phyloP scores from a whole-genome alignment of 2,329 filamentous ascomycete genomes.

The Stemphylium vesicarium region DNA sequence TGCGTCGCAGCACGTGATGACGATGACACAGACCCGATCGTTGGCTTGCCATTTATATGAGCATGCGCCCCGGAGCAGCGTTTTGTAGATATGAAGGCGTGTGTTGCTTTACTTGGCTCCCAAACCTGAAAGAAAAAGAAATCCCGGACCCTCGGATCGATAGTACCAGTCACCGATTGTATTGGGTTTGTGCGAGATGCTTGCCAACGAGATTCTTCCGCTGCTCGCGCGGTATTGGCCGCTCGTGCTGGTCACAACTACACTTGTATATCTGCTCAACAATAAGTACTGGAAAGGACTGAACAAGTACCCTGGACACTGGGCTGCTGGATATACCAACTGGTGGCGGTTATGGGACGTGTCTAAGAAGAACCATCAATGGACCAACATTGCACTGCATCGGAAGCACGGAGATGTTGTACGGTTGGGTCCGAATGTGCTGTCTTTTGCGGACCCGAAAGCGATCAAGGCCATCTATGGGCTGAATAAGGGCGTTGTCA shows the following conservation, averaged over 20 bases:
- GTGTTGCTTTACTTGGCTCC: slow-evolving; percentile 3
- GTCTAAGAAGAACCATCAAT: slow-evolving; percentile 67
- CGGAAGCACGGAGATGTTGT: slow-evolving; percentile 75
- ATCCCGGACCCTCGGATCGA: slow-evolving; percentile 19
- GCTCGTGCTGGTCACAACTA: slow-evolving; percentile 39
- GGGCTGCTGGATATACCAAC: slow-evolving; percentile 71
- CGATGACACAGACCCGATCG: slow-evolving; percentile 4
- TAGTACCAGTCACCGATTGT: neutral
- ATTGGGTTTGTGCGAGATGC: slow-evolving; percentile 34
- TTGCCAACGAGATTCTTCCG: slow-evolving; percentile 45
- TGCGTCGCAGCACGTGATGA: neutral
- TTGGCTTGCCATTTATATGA: slow-evolving; percentile 11
- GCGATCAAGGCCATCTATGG: slow-evolving; percentile 81
- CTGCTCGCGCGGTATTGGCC: slow-evolving; percentile 53
- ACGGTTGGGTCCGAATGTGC: slow-evolving; percentile 72
- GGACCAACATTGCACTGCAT: slow-evolving; percentile 72
- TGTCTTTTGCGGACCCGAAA: slow-evolving; percentile 76
- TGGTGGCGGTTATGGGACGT: slow-evolving; percentile 79
- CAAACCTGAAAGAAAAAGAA: neutral
- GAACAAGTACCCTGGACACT: slow-evolving; percentile 74
- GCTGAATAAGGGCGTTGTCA: slow-evolving; percentile 79
- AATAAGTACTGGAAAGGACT: slow-evolving; percentile 63
- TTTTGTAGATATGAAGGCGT: slow-evolving; percentile 6
- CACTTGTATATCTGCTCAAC: slow-evolving; percentile 47
- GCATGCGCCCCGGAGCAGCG: slow-evolving; percentile 8